Conservation (phyloP, 2,329 filamentous ascomycete genomes). For the Teratosphaeriaceae sp. region DNA sequence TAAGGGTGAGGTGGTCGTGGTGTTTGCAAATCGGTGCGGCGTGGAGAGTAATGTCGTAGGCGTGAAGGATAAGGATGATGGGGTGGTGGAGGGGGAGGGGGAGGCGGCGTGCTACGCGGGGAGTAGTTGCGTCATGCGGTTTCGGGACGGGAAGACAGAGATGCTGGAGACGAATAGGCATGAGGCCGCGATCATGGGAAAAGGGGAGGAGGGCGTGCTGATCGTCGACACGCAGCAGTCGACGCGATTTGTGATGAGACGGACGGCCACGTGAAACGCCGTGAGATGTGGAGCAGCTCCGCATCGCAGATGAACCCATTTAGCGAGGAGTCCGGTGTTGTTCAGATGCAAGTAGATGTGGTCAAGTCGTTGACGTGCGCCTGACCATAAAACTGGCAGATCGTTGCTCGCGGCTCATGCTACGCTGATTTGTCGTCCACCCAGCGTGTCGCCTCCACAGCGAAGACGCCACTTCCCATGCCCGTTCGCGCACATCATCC, state of each 20-base stretch:
- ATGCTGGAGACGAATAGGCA: constrained; percentile 50
- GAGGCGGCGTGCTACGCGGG: constrained; percentile 59
- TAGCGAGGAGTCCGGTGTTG: background rate
- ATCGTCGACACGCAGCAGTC: constrained; percentile 56
- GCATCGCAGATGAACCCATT: too few relatives aligned
- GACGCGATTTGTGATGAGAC: constrained; percentile 22
- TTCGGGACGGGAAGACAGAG: constrained; percentile 57
- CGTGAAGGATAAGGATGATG: constrained; percentile 24
- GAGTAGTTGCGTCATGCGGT: constrained; percentile 63
- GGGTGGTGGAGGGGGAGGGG: constrained; percentile 22
- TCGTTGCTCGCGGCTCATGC: background rate
- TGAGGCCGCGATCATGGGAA: constrained; percentile 50
- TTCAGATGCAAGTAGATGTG: background rate
- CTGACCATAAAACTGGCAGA: background rate
- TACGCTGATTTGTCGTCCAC: too few relatives aligned
- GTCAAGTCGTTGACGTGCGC: too few relatives aligned
- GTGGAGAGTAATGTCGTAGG: constrained; percentile 40
- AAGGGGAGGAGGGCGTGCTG: constrained; percentile 61
- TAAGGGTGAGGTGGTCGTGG: constrained; percentile 56
- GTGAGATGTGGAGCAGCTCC: too few relatives aligned
- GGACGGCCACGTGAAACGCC: constrained; percentile 1
- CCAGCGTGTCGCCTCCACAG: too few relatives aligned
- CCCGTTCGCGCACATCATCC: background rate
- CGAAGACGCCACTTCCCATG: too few relatives aligned
- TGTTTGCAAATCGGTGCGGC: constrained; percentile 66